These are phyloP conservation scores for Nemophila menziesii DNA, from an alignment of 257 asterid species.

Conservation along the genomic window DNA sequence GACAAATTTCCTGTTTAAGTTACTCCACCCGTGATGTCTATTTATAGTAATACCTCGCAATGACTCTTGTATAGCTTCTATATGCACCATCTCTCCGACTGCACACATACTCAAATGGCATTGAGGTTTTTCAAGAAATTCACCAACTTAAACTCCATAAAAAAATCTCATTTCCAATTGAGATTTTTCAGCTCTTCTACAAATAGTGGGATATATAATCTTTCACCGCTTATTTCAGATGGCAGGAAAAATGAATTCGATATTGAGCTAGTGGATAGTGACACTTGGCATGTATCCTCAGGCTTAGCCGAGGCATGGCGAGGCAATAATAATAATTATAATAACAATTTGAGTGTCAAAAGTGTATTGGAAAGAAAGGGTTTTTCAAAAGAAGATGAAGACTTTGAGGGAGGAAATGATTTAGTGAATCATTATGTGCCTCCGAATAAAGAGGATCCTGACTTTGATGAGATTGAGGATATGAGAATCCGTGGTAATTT, in stretches of 20 bases:
- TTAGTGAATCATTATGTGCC: conserved; percentile 10
- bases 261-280: conserved; percentile 52
- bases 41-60: background rate
- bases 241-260: conserved; percentile 12
- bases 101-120: background rate
- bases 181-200: background rate
- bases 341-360: background rate
- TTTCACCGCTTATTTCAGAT: conserved; percentile 45
- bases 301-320: conserved; percentile 58
- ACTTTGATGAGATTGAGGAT: conserved; percentile 62
- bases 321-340: conserved; percentile 12
- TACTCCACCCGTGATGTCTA: background rate
- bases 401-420: conserved; percentile 3
- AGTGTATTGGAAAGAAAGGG: conserved; percentile 10
- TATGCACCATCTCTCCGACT: background rate
- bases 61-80: background rate
- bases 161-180: background rate
- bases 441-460: conserved; percentile 22
- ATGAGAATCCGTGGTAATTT: conserved; percentile 62
- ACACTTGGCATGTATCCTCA: conserved; percentile 56
- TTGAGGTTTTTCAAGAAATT: background rate
- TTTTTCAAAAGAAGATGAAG: conserved; percentile 9
- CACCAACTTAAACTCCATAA: background rate
- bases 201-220: conserved; percentile 1
- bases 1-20: background rate